Base-by-base conservation (phyloP, 2,329 filamentous ascomycete species). In the Teratosphaeriaceae sp. region DNA sequence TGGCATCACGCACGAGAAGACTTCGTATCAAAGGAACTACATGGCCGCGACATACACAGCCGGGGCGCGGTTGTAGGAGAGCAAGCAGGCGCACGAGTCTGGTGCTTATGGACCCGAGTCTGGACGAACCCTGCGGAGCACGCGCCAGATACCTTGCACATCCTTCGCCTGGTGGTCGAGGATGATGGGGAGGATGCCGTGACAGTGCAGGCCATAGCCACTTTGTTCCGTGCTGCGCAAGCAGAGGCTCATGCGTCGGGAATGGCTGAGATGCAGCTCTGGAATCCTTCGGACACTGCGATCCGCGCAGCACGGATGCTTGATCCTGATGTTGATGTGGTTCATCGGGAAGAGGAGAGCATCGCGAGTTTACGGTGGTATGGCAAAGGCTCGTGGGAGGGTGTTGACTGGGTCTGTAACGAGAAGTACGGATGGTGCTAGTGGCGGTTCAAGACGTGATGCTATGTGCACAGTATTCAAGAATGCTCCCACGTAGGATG, bases 1-100 rank as follows among this genome's bases (percentile, higher is more conserved):
- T 94, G 87, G 87, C 83, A 90, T 63, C 79, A 87, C 61, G 79
- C 81, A 45, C 79, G 90, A 38, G 88, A 95, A 65, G 80, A 88
- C 38, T 92, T 85, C 62, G 82, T 90, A 57, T 77, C 76, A 4
- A 72, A 74, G 42, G 74, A 79, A 48, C 69, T 89, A 5, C 76
- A 83, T 51, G 69, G 74, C 2, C 56, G 68, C 1, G 18, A 82
- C 84, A 0, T 85, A 42, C 83, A 84, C 57, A 89, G 89, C 27
- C 34, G 36, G 12, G 46, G 46, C 22, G 87, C 85, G 2, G 71
- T 88, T 1, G 78, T 82, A 33, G 72, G 73, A 1, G 50, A 59
- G 3, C 61, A 67, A 23, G 53, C 65, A 5, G 74, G 73, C 8
- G 69, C 69, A 15, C 75, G 80, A n/a, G 71, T 86, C 16, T 90